phyloP scores from a whole-genome alignment of 2,329 filamentous ascomycete species.

The Amesomyces nigricolor region DNA sequence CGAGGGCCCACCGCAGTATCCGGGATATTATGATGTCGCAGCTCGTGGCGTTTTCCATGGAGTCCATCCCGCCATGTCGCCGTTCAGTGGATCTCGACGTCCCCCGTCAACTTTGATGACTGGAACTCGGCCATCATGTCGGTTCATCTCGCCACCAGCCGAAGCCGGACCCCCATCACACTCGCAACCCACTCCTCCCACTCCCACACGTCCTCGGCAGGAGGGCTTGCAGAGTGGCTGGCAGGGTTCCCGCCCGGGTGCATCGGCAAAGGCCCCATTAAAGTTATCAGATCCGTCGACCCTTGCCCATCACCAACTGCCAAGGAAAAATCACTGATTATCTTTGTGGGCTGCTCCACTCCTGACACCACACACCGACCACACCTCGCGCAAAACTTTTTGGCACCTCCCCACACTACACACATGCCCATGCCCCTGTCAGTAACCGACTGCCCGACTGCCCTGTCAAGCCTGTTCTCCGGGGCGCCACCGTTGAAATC shows the following conservation, averaged over 20 bases:
- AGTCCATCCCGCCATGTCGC: no score
- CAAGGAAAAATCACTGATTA: no score
- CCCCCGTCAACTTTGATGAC: no score
- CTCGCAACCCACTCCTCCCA: no score
- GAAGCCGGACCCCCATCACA: not conserved
- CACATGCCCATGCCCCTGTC: not conserved
- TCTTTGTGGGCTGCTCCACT: not conserved
- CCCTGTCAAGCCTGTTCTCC: no score
- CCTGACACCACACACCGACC: not conserved
- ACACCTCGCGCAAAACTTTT: not conserved
- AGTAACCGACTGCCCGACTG: not conserved
- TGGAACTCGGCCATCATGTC: no score
- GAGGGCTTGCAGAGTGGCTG: no score
- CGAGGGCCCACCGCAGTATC: no score
- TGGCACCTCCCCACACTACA: not conserved
- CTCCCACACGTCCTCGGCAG: not conserved
- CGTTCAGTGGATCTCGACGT: no score
- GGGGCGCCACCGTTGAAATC: no score
- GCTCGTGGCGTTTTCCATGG: no score
- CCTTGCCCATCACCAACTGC: not conserved
- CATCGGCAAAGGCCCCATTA: slow-evolving; percentile 3
- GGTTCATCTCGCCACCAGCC: not conserved
- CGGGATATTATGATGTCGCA: no score
- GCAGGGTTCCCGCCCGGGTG: not conserved
- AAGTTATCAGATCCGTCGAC: slow-evolving; percentile 16